These are phyloP conservation scores for Plantago coronopus DNA, from an alignment of 305 asterid genomes.

Conservation along the genomic window DNA sequence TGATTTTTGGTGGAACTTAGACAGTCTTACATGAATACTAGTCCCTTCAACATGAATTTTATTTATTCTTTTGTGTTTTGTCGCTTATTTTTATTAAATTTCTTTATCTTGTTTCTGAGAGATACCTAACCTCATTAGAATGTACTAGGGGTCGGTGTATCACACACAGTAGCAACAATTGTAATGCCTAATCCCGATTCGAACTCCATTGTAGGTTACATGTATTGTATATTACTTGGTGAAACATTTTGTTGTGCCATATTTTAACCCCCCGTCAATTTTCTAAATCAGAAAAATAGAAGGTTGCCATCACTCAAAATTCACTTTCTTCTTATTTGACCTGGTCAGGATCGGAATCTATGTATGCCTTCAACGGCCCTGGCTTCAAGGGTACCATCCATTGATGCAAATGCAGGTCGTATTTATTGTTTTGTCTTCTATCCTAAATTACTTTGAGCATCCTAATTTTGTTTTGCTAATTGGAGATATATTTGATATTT, in stretches of 20 bases:
- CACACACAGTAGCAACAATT: too few species aligned
- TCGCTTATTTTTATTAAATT: too few species aligned
- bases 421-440: conserved; percentile 15
- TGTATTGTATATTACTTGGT: too few species aligned
- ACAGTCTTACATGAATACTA: conserved; percentile 11
- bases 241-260: too few species aligned
- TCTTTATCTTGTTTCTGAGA: too few species aligned
- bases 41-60: conserved; percentile 12
- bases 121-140: too few species aligned
- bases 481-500: conserved; percentile 24
- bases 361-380: conserved; percentile 37
- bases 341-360: conserved; percentile 80
- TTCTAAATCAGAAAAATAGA: conserved; percentile 19
- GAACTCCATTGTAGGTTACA: too few species aligned
- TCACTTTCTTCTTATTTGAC: conserved; percentile 31
- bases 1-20: conserved; percentile 8
- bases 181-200: too few species aligned
- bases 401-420: conserved; percentile 35
- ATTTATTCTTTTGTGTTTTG: background rate
- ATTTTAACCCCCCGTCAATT: background rate
- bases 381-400: conserved; percentile 36
- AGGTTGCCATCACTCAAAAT: conserved; percentile 27
- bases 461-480: conserved; percentile 16
- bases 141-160: too few species aligned
- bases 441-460: conserved; percentile 11